phyloP scores from a whole-genome alignment of 352 stramenopile genomes.

The Aphanomyces cochlioides region DNA sequence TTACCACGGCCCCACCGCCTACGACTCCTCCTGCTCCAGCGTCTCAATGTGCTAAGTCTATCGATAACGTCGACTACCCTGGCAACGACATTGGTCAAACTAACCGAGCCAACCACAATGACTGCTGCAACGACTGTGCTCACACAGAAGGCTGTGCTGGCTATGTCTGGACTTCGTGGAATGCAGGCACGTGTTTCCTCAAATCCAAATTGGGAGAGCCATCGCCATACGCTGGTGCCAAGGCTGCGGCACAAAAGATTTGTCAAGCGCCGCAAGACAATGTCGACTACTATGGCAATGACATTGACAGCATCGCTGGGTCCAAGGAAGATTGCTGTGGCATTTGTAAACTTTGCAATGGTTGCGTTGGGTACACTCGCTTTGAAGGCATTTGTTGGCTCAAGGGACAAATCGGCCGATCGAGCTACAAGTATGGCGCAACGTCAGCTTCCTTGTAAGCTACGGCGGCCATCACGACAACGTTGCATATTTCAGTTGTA shows the following conservation, averaged over 20 bases:
- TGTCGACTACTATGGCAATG: slow-evolving; percentile 24
- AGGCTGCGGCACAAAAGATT: not conserved
- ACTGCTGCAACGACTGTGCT: slow-evolving; percentile 12
- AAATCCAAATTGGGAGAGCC: slow-evolving; percentile 28
- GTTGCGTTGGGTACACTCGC: not conserved
- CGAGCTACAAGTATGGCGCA: not conserved
- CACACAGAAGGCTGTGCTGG: not conserved
- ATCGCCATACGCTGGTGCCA: not conserved
- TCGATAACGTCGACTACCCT: slow-evolving; percentile 9
- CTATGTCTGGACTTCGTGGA: slow-evolving; percentile 20
- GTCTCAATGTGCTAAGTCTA: not conserved
- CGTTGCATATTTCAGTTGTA: too few species aligned
- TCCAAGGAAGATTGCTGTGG: not conserved
- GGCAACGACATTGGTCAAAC: slow-evolving; percentile 23
- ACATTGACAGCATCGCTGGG: slow-evolving; percentile 9
- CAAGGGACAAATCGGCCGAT: not conserved
- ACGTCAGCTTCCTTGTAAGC: not conserved
- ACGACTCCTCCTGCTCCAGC: too few species aligned
- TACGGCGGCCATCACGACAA: too few species aligned
- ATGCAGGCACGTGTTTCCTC: not conserved
- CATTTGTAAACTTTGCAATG: not conserved
- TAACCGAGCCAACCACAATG: not conserved
- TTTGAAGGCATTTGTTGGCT: not conserved
- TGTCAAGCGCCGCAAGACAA: not conserved
- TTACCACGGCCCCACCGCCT: too few species aligned